These are phyloP conservation scores for Ogataea minuta DNA, from an alignment of 805 yeast species.

Conservation along the genomic window DNA sequence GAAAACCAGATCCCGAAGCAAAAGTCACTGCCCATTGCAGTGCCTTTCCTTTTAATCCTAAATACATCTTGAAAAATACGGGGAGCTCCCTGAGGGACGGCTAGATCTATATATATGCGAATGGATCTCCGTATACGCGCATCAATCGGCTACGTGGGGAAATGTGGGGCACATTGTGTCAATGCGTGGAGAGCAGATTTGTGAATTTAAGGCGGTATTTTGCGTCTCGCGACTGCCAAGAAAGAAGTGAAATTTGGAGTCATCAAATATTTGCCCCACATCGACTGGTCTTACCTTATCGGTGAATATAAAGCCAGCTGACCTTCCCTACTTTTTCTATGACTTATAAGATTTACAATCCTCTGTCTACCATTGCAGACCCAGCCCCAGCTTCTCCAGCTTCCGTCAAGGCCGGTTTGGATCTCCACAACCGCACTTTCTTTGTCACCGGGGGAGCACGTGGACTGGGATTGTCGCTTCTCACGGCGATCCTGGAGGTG, in stretches of 20 bases:
- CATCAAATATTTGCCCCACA: too few species aligned
- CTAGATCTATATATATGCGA: neutral
- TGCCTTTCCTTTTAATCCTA: slow-evolving; percentile 14
- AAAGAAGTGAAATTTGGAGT: too few species aligned
- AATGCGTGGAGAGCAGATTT: neutral
- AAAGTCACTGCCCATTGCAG: slow-evolving; percentile 24
- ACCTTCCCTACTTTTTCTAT: neutral
- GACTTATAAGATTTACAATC: slow-evolving; percentile 14
- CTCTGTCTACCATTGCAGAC: slow-evolving; percentile 12
- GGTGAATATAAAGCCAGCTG: too few species aligned
- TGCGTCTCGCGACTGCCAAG: too few species aligned
- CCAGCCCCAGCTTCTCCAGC: slow-evolving; percentile 19
- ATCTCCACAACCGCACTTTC: slow-evolving; percentile 14
- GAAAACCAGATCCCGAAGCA: slow-evolving; percentile 44
- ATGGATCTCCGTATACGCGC: neutral
- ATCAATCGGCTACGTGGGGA: neutral
- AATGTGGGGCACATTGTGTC: too few species aligned
- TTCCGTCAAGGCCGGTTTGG: slow-evolving; percentile 15
- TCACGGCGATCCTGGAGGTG: slow-evolving; percentile 15
- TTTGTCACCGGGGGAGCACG: slow-evolving; percentile 23
- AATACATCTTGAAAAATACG: slow-evolving; percentile 7
- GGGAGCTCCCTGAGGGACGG: neutral
- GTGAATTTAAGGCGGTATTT: neutral
- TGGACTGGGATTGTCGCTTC: slow-evolving; percentile 16
- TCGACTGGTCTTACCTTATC: too few species aligned